Base-by-base conservation (phyloP, 2,329 filamentous ascomycete species). In the Nothophoma quercina region DNA sequence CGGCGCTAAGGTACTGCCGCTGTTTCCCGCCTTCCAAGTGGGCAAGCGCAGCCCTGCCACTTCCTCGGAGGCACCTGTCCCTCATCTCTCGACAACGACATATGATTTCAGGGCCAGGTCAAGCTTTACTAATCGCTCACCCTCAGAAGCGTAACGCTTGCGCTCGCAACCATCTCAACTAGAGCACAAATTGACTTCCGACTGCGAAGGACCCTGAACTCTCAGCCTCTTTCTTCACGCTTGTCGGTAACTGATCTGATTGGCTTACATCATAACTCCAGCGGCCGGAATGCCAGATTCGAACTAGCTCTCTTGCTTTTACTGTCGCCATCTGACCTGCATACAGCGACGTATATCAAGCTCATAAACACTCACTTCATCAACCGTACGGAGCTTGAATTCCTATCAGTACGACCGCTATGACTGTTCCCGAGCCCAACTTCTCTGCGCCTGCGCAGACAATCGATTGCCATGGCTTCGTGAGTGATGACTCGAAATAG, bases 391-490 rank as follows among this genome's bases (percentile, higher is more conserved):
- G 9, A 30, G 10, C 16, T 13, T 22, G 12, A 9, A 13, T 12
- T 8, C n/a, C 5, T 7, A 12, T 23, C 5, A 21, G n/a, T 8
- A 15, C 15, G 6, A 2, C 34, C 16, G 68, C 26, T 8, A 73
- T 73, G 67, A 71, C 68, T 25, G 63, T 69, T 29, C 25, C 70
- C 5, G 64, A 74, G 34, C 57, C 67, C 33, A 63, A 69, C 16
- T 80, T 80, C 55, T 73, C 76, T 10, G 74, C 76, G 7, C 73
- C 77, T 19, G 43, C 74, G 21, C 69, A 76, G 51, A 67, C 62
- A 5, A 69, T 78, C 44, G 63, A 65, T 3, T 80, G 78, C 60
- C 62, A 75, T 65, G 78, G 78, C 19, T 62, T 81, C 58, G 76
- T 78, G 54, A 65, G 68, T 65, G 21, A 33, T 23, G 35, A 22